Evolutionary conservation across 2,329 filamentous ascomycete species (phyloP), one percentile per base, ranked within the genome.

Genomic region (Apiospora marii): DNA sequence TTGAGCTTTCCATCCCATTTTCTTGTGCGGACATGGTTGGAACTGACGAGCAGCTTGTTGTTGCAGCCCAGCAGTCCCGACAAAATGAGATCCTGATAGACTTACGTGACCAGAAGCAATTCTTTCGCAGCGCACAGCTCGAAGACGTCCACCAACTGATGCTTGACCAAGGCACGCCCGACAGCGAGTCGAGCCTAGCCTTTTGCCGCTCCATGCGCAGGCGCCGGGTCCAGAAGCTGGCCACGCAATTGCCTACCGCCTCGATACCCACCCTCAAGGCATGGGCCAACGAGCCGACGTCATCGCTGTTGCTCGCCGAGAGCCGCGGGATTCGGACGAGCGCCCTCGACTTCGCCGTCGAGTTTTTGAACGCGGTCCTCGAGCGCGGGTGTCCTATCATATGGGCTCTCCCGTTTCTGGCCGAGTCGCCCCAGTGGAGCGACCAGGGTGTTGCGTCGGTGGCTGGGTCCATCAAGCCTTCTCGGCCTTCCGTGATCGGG

Each of bases 171-270:
- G 67, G 67, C 13, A 30, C 44, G 1, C 67, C 67, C 67, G 67
- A 68, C 4, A 68, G n/a, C 67, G 71, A 72, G 3, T 68, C 69
- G 0, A 72, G 34, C n/a, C 10, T 74, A 0, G 67, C 53, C 8
- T 74, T 72, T 27, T 74, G 72, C 24, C 70, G 72, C 10, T 74
- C 73, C 1, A 72, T 74, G 72, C 70, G 72, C 1, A 71, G 70
- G 16, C 70, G 73, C 19, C 72, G 73, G 14, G 13, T 48, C 44
- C 67, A 70, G 43, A 70, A 68, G 49, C 19, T 70, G 0, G 68
- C 73, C 43, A 71, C 72, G 6, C 71, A 72, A 14, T 24, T 72
- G 30, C 68, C 68, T 4, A 7, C 41, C 22, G 27, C 30, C 0
- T 49, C 64, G 19, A 70, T 74, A 2, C 53, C 71, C 4, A 69